Base-by-base conservation (phyloP, 495 filamentous ascomycete species). In the Ramalina peruviana region DNA sequence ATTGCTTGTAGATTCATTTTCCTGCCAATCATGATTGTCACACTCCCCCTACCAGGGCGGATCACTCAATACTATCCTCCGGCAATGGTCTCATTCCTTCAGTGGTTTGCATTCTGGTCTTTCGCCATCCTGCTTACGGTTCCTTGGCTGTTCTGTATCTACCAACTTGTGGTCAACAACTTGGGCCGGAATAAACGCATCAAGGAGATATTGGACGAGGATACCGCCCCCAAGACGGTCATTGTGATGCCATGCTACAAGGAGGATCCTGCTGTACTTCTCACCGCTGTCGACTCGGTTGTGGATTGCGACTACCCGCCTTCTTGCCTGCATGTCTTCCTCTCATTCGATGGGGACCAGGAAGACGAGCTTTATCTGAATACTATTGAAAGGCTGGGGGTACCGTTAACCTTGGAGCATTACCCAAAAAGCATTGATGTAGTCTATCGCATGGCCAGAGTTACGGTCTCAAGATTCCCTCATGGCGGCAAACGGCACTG, bases 191-290 rank as follows among this genome's bases (percentile, higher is more conserved):
- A 70, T 23, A 86, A 85, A 56, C 76, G 81, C 33, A 84, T 95
- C 57, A 89, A 95, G 60, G 73, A 84, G 43, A 80, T 86, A 0
- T 68, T 97, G 43, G 86, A 96, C 61, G 87, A 94, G 57, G 66
- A 72, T 0, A 84, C 82, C 7, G 90, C 92, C 2, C 92, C 92
- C 0, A 98, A 97, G 64, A 87, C 93, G 6, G 89, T 97, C 39
- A 87, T 97, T 48, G 83, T 97, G 40, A 96, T 98, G 88, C 92
- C 92, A 3, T 92, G 88, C 57, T 97, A 94, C 67, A 94, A 94
- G 62, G 92, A 98, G 64, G 80, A 85, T 7, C 85, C 89, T 3
- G 82, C 82, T 0, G 71, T 93, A n/a, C 67, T 97, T 52, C 71
- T 97, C 45, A 84, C 86, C 27, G 93, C 92, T 3, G 76, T 96